A percentile compares a stretch with the other conserved stretches of the same genome.
These are phyloP conservation scores for Nemania serpens DNA, from an alignment of 2,329 filamentous ascomycete species.

Conservation along the genomic window DNA sequence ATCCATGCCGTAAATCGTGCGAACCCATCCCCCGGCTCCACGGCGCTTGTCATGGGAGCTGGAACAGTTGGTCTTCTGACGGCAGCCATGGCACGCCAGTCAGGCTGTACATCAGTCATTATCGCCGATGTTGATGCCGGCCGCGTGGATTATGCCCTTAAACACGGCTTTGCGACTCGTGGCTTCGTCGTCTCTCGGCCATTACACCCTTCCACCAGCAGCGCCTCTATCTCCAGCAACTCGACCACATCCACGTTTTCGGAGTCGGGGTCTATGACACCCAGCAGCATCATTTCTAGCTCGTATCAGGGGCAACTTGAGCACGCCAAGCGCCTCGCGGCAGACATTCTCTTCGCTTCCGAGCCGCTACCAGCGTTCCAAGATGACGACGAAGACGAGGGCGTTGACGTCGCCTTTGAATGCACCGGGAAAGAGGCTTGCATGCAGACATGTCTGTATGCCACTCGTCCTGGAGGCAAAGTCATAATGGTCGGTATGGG, in stretches of 20 bases:
- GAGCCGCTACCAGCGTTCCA: slow-evolving; percentile 39
- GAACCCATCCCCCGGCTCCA: slow-evolving; percentile 55
- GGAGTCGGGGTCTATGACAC: slow-evolving; percentile 48
- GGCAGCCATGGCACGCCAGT: slow-evolving; percentile 64
- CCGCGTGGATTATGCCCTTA: slow-evolving; percentile 64
- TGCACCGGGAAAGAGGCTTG: slow-evolving; percentile 78
- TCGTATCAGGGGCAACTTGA: slow-evolving; percentile 55
- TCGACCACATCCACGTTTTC: slow-evolving; percentile 52
- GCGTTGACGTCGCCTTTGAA: slow-evolving; percentile 74
- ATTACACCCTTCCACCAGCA: slow-evolving; percentile 50
- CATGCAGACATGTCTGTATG: slow-evolving; percentile 76
- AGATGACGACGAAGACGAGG: slow-evolving; percentile 62
- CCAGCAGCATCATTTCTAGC: slow-evolving; percentile 51
- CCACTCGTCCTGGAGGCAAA: slow-evolving; percentile 70
- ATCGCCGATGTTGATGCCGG: slow-evolving; percentile 65
- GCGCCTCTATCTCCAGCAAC: slow-evolving; percentile 47
- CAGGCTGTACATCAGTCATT: slow-evolving; percentile 62
- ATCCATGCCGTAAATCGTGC: slow-evolving; percentile 65
- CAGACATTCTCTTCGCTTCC: slow-evolving; percentile 53
- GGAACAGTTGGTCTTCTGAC: slow-evolving; percentile 67
- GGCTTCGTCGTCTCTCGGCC: slow-evolving; percentile 58
- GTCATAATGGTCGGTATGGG: slow-evolving; percentile 82
- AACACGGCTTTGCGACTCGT: slow-evolving; percentile 63
- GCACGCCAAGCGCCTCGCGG: slow-evolving; percentile 54
- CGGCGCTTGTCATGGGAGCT: slow-evolving; percentile 66